These are phyloP conservation scores for Penicillium bovifimosum DNA, from an alignment of 495 filamentous ascomycete genomes.

Conservation along the genomic window DNA sequence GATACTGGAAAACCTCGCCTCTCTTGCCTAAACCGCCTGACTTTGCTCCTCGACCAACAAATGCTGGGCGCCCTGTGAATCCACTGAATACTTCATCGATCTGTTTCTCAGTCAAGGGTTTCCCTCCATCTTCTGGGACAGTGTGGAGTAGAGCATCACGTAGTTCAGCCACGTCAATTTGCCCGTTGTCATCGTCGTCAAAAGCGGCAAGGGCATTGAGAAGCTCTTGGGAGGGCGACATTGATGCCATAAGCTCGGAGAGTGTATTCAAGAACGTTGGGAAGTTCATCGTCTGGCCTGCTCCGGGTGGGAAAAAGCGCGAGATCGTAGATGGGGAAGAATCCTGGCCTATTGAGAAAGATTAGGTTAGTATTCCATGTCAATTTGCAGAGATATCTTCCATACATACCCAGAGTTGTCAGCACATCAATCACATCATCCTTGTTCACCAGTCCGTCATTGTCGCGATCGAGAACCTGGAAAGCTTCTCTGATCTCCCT, in stretches of 20 bases:
- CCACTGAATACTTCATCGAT: conserved; percentile 78
- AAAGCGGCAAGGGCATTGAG: conserved; percentile 87
- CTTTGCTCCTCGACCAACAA: conserved; percentile 43
- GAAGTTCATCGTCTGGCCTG: conserved; percentile 67
- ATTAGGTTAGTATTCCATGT: not conserved
- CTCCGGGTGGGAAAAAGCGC: conserved; percentile 68
- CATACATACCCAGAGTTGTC: conserved; percentile 62
- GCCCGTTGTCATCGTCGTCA: conserved; percentile 90
- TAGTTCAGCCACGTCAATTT: conserved; percentile 78
- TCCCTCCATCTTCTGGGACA: conserved; percentile 65
- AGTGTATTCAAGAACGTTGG: conserved; percentile 77
- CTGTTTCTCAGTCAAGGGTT: conserved; percentile 63
- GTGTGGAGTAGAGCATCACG: conserved; percentile 79
- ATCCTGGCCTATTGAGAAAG: conserved; percentile 42
- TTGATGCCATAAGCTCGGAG: conserved; percentile 59
- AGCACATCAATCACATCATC: conserved; percentile 80
- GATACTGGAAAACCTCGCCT: conserved; percentile 44
- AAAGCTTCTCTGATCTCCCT: conserved; percentile 79
- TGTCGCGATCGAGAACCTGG: conserved; percentile 77
- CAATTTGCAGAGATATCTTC: not conserved
- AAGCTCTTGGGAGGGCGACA: conserved; percentile 72
- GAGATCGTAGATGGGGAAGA: conserved; percentile 56
- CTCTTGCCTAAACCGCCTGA: conserved; percentile 30
- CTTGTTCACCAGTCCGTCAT: conserved; percentile 66
- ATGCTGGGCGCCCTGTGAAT: conserved; percentile 76